Conservation (phyloP, 108 stramenopile genomes). For the Asterionellopsis glacialis region DNA sequence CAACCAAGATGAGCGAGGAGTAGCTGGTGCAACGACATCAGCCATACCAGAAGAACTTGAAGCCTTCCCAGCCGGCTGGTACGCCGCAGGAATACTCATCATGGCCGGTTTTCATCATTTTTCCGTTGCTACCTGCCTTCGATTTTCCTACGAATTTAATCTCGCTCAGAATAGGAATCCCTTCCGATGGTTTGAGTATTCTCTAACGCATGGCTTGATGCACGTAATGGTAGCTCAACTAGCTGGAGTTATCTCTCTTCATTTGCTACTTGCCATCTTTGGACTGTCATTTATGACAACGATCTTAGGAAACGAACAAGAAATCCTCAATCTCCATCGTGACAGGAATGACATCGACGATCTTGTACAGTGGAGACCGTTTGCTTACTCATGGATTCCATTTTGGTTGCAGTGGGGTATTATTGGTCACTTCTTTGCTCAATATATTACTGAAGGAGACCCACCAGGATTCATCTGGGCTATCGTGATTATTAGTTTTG, state of each 20-base stretch:
- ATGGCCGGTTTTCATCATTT: constrained; percentile 21
- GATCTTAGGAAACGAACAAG: constrained; percentile 12
- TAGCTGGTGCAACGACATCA: too few relatives aligned
- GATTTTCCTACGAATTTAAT: constrained; percentile 13
- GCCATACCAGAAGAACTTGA: not conserved
- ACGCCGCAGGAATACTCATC: constrained; percentile 12
- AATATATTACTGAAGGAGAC: not conserved
- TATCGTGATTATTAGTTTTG: constrained; percentile 12
- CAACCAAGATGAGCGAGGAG: too few relatives aligned
- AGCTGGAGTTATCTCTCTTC: constrained; percentile 25
- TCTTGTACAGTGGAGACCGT: constrained; percentile 18
- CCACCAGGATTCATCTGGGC: constrained; percentile 15
- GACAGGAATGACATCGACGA: constrained; percentile 22
- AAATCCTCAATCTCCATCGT: constrained; percentile 9
- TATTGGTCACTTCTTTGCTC: constrained; percentile 12
- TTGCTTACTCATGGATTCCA: constrained; percentile 11
- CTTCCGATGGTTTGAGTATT: constrained; percentile 34
- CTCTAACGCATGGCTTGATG: constrained; percentile 22
- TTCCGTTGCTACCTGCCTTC: constrained; percentile 10
- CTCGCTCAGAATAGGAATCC: constrained; percentile 21
- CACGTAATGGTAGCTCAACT: constrained; percentile 29
- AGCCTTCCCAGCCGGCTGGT: constrained; percentile 17
- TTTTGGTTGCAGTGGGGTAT: constrained; percentile 16
- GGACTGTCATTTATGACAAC: constrained; percentile 8
- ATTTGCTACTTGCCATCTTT: constrained; percentile 21